phyloP scores from a whole-genome alignment of 768 basidiomycete genomes.

The Tubosaeta sp. region DNA sequence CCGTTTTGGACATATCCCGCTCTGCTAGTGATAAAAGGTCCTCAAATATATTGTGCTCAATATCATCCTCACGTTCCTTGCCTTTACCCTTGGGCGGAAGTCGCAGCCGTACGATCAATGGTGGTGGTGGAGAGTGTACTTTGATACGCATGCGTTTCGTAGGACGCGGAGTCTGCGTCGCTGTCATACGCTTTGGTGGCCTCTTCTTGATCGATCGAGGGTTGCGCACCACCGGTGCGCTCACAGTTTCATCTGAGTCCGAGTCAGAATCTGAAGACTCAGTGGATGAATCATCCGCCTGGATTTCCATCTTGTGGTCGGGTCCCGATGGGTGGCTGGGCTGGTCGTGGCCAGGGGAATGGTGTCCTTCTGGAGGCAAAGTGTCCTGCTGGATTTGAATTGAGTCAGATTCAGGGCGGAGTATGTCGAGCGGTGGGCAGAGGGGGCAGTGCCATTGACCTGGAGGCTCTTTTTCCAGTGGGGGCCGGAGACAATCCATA shows the following conservation, averaged over 20 bases:
- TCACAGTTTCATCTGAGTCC: constrained; percentile 24
- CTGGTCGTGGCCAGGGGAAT: constrained; percentile 21
- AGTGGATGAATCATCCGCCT: constrained; percentile 33
- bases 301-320: constrained; percentile 30
- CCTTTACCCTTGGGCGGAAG: constrained; percentile 61
- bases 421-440: constrained; percentile 41
- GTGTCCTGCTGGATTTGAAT: constrained; percentile 33
- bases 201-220: constrained; percentile 26
- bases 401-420: constrained; percentile 5
- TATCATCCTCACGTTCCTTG: constrained; percentile 65
- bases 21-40: constrained; percentile 69
- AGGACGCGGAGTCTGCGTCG: constrained; percentile 26
- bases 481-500: constrained; percentile 73
- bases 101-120: constrained; percentile 47
- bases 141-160: constrained; percentile 47
- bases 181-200: constrained; percentile 22
- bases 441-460: constrained; percentile 75
- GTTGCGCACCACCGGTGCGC: constrained; percentile 10
- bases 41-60: constrained; percentile 68
- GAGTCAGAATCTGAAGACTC: constrained; percentile 31
- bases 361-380: constrained; percentile 35
- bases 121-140: constrained; percentile 33
- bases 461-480: constrained; percentile 63
- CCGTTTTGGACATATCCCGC: constrained; percentile 68
- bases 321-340: constrained; percentile 24